A percentile compares a stretch with the other conserved stretches of the same genome.
Evolutionary conservation across 2,329 filamentous ascomycete genomes (phyloP).

Genomic region (Pseudogymnoascus destructans): DNA sequence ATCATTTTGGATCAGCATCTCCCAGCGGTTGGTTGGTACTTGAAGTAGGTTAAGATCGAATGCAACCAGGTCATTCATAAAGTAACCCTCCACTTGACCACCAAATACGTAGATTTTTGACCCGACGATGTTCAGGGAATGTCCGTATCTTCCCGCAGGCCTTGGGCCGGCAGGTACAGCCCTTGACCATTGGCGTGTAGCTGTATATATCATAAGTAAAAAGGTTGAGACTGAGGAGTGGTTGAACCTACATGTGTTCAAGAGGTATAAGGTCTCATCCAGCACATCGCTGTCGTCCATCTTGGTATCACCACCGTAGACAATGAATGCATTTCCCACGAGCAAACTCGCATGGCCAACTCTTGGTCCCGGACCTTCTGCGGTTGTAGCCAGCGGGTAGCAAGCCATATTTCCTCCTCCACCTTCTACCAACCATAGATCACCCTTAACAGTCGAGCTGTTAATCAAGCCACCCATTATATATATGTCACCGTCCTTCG

Average conservation of each 20-base stretch:
- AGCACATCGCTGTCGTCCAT: constrained; percentile 82
- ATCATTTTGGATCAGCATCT: constrained; percentile 70
- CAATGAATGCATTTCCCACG: constrained; percentile 96
- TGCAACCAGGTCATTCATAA: constrained; percentile 93
- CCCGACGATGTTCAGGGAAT: constrained; percentile 89
- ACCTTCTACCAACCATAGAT: constrained; percentile 95
- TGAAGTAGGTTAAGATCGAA: constrained; percentile 95
- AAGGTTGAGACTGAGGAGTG: neutral
- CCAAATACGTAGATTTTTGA: constrained; percentile 98
- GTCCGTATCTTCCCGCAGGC: constrained; percentile 84
- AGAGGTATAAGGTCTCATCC: constrained; percentile 88
- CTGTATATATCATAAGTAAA: constrained; percentile 34
- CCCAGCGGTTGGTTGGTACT: constrained; percentile 84
- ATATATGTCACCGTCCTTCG: constrained; percentile 94
- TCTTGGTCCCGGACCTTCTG: constrained; percentile 86
- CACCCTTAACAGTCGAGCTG: constrained; percentile 88
- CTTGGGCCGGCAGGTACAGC: constrained; percentile 76
- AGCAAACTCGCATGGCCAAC: constrained; percentile 89
- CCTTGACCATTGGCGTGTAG: constrained; percentile 94
- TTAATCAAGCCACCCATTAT: constrained; percentile 96
- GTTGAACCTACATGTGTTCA: constrained; percentile 78
- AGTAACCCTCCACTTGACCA: constrained; percentile 91
- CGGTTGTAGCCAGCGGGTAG: constrained; percentile 80
- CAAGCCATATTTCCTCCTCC: constrained; percentile 74
- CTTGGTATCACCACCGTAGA: constrained; percentile 97